Conservation (phyloP, 163 green algal genomes). For the Volvox carteri region DNA sequence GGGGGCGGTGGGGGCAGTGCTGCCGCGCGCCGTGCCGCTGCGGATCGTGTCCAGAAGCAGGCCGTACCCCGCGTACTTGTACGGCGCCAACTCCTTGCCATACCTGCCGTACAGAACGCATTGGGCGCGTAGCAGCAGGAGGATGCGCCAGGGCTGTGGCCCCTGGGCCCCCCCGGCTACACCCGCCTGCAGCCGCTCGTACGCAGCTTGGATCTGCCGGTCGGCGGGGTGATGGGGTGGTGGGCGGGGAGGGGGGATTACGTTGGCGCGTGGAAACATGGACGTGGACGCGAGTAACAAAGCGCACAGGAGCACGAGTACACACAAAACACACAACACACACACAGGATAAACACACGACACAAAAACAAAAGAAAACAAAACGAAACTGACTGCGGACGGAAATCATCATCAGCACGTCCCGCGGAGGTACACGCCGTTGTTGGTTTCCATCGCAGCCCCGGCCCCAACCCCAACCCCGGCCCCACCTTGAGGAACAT, state of each 20-base stretch:
- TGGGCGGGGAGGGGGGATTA: too few species aligned
- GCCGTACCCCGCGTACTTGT: constrained; percentile 96
- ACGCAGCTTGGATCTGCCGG: constrained; percentile 83
- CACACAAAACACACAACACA: too few species aligned
- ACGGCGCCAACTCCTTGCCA: constrained; percentile 78
- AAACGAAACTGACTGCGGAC: too few species aligned
- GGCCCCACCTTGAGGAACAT: constrained; percentile 78
- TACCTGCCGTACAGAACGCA: constrained; percentile 87
- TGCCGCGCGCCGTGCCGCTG: constrained; percentile 19
- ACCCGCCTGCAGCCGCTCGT: constrained; percentile 90
- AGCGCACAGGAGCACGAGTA: too few species aligned
- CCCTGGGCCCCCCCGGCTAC: constrained; percentile 77
- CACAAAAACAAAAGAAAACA: too few species aligned
- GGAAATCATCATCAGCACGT: too few species aligned
- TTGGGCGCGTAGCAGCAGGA: constrained; percentile 90
- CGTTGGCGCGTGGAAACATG: too few species aligned
- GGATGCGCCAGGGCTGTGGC: constrained; percentile 82
- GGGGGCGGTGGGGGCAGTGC: not conserved
- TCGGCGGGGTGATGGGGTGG: too few species aligned
- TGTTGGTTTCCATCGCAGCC: too few species aligned
- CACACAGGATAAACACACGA: too few species aligned
- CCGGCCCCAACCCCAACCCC: not conserved
- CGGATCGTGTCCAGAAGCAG: constrained; percentile 81
- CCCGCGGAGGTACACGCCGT: too few species aligned
- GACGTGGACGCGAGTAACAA: too few species aligned